phyloP scores from a whole-genome alignment of 768 basidiomycete species.

The Mycena filopes region DNA sequence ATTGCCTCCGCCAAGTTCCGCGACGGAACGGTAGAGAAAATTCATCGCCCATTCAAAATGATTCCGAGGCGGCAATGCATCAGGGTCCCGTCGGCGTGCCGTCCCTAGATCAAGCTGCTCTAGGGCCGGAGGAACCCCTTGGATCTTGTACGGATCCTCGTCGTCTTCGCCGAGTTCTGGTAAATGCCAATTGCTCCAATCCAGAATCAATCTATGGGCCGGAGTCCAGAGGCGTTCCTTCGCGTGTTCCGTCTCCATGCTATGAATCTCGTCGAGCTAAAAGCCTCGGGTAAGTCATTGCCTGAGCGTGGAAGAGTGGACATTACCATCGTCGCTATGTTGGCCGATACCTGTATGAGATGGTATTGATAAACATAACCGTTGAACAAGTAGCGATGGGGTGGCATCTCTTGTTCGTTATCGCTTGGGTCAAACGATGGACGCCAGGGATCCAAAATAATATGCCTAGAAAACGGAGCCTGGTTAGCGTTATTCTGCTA shows the following conservation, averaged over 20 bases:
- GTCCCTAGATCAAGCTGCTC: slow-evolving; percentile 61
- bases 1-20: slow-evolving; percentile 65
- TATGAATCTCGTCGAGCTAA: slow-evolving; percentile 68
- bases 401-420: slow-evolving; percentile 54
- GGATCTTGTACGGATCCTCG: slow-evolving; percentile 78
- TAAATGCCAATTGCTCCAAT: slow-evolving; percentile 58
- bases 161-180: slow-evolving; percentile 64
- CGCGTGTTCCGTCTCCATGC: slow-evolving; percentile 61
- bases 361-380: slow-evolving; percentile 80
- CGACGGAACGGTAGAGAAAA: slow-evolving; percentile 51
- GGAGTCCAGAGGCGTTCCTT: slow-evolving; percentile 69
- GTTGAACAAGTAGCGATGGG: slow-evolving; percentile 78
- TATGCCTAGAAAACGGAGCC: slow-evolving; percentile 45
- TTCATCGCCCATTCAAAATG: slow-evolving; percentile 62
- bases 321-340: slow-evolving; percentile 55
- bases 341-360: slow-evolving; percentile 50
- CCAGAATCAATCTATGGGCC: slow-evolving; percentile 47
- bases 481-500: background rate
- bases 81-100: slow-evolving; percentile 72
- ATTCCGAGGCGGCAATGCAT: slow-evolving; percentile 77
- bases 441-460: slow-evolving; percentile 71
- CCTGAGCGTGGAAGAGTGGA: background rate
- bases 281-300: background rate
- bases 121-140: slow-evolving; percentile 58
- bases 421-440: slow-evolving; percentile 53